phyloP scores from a whole-genome alignment of 345 rosid genomes.

The Bruguiera parviflora region DNA sequence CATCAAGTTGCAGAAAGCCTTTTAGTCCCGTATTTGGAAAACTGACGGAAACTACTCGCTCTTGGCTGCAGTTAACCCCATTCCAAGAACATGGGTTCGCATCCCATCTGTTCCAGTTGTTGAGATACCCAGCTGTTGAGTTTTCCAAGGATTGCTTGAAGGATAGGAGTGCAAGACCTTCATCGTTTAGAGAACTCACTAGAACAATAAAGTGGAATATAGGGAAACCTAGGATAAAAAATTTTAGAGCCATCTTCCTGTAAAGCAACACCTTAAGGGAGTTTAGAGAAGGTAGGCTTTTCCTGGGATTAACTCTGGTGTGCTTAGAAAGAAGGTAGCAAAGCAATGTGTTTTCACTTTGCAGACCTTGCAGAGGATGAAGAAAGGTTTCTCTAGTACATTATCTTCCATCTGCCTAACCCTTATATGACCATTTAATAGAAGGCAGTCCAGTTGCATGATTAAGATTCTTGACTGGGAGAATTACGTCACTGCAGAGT shows the following conservation, averaged over 20 bases:
- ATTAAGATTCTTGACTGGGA: constrained; percentile 17
- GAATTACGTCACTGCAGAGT: constrained; percentile 15
- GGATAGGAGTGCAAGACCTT: constrained; percentile 30
- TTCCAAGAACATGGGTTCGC: constrained; percentile 24
- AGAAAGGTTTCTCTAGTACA: not conserved
- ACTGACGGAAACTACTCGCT: constrained; percentile 9
- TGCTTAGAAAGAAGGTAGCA: not conserved
- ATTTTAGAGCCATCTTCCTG: constrained; percentile 31
- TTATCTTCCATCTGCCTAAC: not conserved
- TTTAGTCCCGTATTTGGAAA: constrained; percentile 12
- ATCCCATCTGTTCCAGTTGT: constrained; percentile 22
- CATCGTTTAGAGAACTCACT: constrained; percentile 40
- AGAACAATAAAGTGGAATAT: constrained; percentile 18
- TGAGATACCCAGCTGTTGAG: not conserved
- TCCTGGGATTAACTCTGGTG: not conserved
- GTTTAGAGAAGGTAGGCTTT: constrained; percentile 2
- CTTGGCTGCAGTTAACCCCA: constrained; percentile 20
- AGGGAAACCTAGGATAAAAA: constrained; percentile 29
- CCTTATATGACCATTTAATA: not conserved
- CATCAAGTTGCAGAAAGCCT: constrained; percentile 22
- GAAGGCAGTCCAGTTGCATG: not conserved
- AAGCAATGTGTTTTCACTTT: not conserved
- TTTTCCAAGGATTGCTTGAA: constrained; percentile 19
- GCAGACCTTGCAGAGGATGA: not conserved
- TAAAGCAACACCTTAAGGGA: constrained; percentile 13